Evolutionary conservation across 1,284 basidiomycete species (phyloP).

Genomic region (Wolfiporia cocos): DNA sequence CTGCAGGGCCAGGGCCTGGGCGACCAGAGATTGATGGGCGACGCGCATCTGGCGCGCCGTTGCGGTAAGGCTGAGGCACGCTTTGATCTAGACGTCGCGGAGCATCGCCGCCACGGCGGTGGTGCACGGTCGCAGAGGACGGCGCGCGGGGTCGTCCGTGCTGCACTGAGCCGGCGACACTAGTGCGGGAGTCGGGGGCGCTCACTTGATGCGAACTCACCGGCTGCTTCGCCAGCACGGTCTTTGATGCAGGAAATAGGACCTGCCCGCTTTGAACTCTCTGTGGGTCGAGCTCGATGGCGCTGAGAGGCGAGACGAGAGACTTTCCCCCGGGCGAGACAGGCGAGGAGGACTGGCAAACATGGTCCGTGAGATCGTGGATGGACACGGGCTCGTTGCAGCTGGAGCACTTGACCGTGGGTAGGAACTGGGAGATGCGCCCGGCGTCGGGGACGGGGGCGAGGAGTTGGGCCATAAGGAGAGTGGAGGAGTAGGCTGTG

Average conservation of each 20-base stretch:
- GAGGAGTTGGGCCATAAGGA: constrained; percentile 38
- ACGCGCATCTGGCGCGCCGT: constrained; percentile 9
- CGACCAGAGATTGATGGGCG: constrained; percentile 11
- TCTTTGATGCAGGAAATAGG: constrained; percentile 16
- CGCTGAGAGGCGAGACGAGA: constrained; percentile 29
- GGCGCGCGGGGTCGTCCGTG: constrained; percentile 13
- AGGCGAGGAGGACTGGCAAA: constrained; percentile 50
- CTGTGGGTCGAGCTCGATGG: constrained; percentile 22
- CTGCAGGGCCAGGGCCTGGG: constrained; percentile 12
- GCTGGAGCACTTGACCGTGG: constrained; percentile 77
- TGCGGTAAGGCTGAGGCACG: constrained; percentile 10
- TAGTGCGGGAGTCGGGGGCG: constrained; percentile 11
- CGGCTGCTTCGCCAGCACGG: constrained; percentile 17
- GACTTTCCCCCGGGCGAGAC: constrained; percentile 20
- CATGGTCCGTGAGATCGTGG: constrained; percentile 65
- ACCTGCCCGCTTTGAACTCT: constrained; percentile 24
- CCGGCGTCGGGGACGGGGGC: constrained; percentile 23
- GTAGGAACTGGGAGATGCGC: constrained; percentile 72
- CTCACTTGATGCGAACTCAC: constrained; percentile 15
- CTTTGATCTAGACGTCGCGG: constrained; percentile 12
- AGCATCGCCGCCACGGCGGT: no score
- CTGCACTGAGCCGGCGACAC: not conserved
- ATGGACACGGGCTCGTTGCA: constrained; percentile 68
- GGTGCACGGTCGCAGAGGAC: constrained; percentile 17
- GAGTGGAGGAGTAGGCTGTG: no score